Conservation (phyloP, 495 filamentous ascomycete species). For the Penicillium cinerascens region DNA sequence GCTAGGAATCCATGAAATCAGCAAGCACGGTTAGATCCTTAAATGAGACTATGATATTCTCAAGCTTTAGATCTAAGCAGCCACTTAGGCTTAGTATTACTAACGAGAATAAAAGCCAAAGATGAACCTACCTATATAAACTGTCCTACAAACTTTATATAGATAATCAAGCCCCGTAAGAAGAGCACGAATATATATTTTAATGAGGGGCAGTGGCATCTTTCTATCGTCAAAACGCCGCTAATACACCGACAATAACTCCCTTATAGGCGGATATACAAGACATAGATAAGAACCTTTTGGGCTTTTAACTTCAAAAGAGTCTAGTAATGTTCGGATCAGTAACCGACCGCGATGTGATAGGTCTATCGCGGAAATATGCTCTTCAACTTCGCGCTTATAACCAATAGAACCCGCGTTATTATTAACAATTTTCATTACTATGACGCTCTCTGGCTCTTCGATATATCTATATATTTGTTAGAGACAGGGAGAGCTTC, state of each 20-base stretch:
- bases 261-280: conserved; percentile 41
- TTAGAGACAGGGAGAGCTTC: conserved; percentile 24
- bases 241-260: conserved; percentile 34
- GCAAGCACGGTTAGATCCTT: conserved; percentile 41
- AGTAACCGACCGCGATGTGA: conserved; percentile 32
- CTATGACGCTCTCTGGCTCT: conserved; percentile 36
- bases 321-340: conserved; percentile 25
- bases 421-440: conserved; percentile 39
- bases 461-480: conserved; percentile 28
- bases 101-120: conserved; percentile 15
- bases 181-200: conserved; percentile 38
- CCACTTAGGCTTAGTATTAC: conserved; percentile 21
- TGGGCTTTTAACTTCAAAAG: conserved; percentile 24
- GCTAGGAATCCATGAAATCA: conserved; percentile 36
- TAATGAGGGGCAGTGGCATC: conserved; percentile 33
- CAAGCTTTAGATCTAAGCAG: conserved; percentile 43
- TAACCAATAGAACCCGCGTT: conserved; percentile 29
- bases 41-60: conserved; percentile 46
- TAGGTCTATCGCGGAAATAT: conserved; percentile 22
- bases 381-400: conserved; percentile 39
- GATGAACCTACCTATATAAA: conserved; percentile 32
- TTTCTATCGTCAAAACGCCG: conserved; percentile 27
- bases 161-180: conserved; percentile 47
- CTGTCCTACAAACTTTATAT: conserved; percentile 36
- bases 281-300: conserved; percentile 28